These are phyloP conservation scores for Caloboletus inedulis DNA, from an alignment of 1,284 basidiomycete species.

Conservation along the genomic window DNA sequence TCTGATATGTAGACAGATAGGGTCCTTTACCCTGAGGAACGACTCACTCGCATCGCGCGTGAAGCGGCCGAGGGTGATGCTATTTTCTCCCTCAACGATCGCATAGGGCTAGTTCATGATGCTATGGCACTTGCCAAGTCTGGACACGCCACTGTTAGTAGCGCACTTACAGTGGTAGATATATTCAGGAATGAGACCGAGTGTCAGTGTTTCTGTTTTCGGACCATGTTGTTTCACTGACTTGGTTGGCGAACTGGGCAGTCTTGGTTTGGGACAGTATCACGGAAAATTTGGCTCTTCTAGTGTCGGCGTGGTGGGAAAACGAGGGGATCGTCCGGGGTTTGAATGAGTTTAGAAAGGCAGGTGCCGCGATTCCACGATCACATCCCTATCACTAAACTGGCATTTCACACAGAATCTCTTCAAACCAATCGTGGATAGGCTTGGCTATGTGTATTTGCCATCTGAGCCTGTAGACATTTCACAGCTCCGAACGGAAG, in stretches of 20 bases:
- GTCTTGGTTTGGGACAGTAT: constrained; percentile 78
- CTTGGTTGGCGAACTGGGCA: constrained; percentile 26
- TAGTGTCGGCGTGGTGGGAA: constrained; percentile 87
- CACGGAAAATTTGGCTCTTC: constrained; percentile 48
- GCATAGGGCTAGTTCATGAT: constrained; percentile 84
- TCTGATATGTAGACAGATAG: constrained; percentile 57
- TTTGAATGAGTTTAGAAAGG: constrained; percentile 63
- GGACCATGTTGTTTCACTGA: constrained; percentile 5
- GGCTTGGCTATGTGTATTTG: constrained; percentile 77
- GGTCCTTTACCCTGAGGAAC: constrained; percentile 83
- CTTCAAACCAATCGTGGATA: constrained; percentile 77
- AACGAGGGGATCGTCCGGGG: constrained; percentile 57
- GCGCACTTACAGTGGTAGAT: constrained; percentile 71
- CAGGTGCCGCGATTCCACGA: constrained; percentile 32
- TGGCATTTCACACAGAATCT: constrained; percentile 45
- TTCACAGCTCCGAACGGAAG: constrained; percentile 75
- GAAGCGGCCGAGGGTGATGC: constrained; percentile 70
- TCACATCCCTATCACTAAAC: not conserved
- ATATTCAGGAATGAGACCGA: constrained; percentile 72
- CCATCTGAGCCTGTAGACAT: constrained; percentile 70
- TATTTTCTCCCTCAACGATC: constrained; percentile 78
- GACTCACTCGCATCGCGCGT: constrained; percentile 74
- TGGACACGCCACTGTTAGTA: constrained; percentile 74
- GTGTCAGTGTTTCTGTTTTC: constrained; percentile 45
- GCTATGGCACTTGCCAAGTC: constrained; percentile 79